Evolutionary conservation across 495 filamentous ascomycete species (phyloP).

Genomic region (Hypoxylon lienhwacheense): DNA sequence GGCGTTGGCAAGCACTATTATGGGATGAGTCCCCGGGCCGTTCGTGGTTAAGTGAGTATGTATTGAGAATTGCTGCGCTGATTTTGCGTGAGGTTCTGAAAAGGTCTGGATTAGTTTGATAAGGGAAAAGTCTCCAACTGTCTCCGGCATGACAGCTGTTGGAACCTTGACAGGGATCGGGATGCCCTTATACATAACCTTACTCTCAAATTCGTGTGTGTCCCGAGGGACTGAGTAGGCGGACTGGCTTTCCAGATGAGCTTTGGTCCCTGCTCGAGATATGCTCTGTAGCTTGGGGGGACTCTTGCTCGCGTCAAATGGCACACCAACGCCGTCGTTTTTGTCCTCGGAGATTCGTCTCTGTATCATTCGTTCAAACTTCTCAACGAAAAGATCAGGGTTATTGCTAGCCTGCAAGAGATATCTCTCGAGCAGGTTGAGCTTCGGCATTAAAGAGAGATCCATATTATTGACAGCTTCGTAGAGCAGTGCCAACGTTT

Average conservation of each 20-base stretch:
- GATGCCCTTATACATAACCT: constrained; percentile 90
- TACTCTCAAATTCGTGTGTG: constrained; percentile 96
- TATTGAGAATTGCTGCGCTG: constrained; percentile 81
- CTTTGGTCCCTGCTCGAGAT: constrained; percentile 57
- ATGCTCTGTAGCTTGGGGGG: constrained; percentile 52
- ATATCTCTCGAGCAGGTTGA: constrained; percentile 79
- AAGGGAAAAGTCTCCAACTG: constrained; percentile 94
- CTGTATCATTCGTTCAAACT: constrained; percentile 93
- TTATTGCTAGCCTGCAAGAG: constrained; percentile 88
- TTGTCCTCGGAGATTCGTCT: constrained; percentile 58
- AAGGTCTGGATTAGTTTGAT: constrained; percentile 97
- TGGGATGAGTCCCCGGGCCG: constrained; percentile 75
- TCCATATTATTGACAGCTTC: constrained; percentile 96
- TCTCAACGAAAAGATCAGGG: constrained; percentile 96
- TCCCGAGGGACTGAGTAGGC: constrained; percentile 77
- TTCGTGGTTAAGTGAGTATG: constrained; percentile 94
- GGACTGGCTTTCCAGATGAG: constrained; percentile 52
- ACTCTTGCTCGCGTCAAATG: constrained; percentile 51
- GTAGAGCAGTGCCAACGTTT: constrained; percentile 88
- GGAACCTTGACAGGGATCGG: constrained; percentile 96
- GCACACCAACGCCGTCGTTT: constrained; percentile 43
- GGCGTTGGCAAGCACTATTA: constrained; percentile 75
- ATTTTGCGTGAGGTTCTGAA: constrained; percentile 72
- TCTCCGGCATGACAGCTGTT: constrained; percentile 88
- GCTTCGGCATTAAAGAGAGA: constrained; percentile 85